Conservation (phyloP, 257 asterid species). For the Scutellaria minor region DNA sequence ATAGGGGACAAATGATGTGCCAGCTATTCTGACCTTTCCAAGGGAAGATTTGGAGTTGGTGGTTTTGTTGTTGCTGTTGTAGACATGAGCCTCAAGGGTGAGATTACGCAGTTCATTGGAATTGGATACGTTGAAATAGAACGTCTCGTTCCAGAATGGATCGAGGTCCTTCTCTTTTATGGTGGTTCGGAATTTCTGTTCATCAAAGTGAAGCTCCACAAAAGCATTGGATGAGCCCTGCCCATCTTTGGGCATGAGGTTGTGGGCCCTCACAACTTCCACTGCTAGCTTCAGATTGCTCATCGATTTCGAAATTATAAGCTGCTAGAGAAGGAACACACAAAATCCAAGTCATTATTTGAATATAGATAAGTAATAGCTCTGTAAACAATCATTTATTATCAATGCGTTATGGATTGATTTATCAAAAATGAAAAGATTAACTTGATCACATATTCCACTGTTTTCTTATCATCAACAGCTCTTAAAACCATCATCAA, state of each 20-base stretch:
- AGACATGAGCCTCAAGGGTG: conserved; percentile 77
- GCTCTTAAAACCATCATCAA: not conserved
- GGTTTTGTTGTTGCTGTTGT: conserved; percentile 47
- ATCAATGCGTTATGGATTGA: not conserved
- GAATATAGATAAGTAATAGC: no score
- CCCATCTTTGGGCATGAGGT: conserved; percentile 84
- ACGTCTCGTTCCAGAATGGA: conserved; percentile 83
- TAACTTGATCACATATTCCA: conserved; percentile 12
- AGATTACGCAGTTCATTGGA: conserved; percentile 56
- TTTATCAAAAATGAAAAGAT: not conserved
- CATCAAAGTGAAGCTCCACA: conserved; percentile 83
- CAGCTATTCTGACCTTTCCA: conserved; percentile 67
- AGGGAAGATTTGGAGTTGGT: conserved; percentile 63
- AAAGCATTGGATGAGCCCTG: conserved; percentile 73
- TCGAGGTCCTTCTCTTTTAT: conserved; percentile 79
- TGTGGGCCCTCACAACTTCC: conserved; percentile 82
- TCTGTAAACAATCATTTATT: not conserved
- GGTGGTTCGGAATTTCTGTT: conserved; percentile 79
- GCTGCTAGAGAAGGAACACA: conserved; percentile 32
- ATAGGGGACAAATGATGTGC: conserved; percentile 70
- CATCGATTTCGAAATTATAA: conserved; percentile 43
- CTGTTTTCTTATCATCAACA: conserved; percentile 15
- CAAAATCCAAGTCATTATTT: not conserved
- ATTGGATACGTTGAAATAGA: conserved; percentile 68
- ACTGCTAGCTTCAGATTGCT: conserved; percentile 82